These are phyloP conservation scores for Backusella macrospora DNA, from an alignment of 192 early-diverging fungal genomes.

Conservation along the genomic window DNA sequence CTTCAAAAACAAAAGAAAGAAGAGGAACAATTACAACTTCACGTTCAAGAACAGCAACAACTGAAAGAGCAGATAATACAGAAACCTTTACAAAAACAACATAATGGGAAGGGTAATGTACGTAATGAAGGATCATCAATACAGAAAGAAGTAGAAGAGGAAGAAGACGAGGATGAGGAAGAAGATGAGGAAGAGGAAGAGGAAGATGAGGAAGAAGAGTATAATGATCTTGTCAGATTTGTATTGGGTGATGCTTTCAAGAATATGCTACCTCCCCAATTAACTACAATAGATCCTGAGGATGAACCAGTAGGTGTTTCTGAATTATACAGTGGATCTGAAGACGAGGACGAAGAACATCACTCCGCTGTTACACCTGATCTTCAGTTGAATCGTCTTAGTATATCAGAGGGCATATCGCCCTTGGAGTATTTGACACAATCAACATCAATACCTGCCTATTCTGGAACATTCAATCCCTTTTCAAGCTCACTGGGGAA, in stretches of 20 bases:
- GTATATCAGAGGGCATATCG: conserved; percentile 1
- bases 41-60: background rate
- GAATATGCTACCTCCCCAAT: conserved; percentile 7
- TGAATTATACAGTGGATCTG: conserved; percentile 23
- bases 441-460: conserved; percentile 26
- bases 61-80: background rate
- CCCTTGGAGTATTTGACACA: conserved; percentile 28
- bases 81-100: background rate
- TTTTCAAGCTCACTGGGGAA: conserved; percentile 17
- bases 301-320: conserved; percentile 29
- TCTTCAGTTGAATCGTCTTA: background rate
- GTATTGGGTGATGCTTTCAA: conserved; percentile 34
- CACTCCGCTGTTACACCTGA: background rate
- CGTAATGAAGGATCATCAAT: background rate
- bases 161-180: background rate
- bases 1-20: conserved; percentile 19
- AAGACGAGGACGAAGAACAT: background rate
- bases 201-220: background rate
- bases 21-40: background rate
- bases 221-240: conserved; percentile 31
- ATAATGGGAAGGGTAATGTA: background rate
- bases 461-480: conserved; percentile 33
- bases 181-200: background rate
- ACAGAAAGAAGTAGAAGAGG: background rate
- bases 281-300: background rate